phyloP scores from a whole-genome alignment of 257 asterid species.

The Solanum verrucosum region DNA sequence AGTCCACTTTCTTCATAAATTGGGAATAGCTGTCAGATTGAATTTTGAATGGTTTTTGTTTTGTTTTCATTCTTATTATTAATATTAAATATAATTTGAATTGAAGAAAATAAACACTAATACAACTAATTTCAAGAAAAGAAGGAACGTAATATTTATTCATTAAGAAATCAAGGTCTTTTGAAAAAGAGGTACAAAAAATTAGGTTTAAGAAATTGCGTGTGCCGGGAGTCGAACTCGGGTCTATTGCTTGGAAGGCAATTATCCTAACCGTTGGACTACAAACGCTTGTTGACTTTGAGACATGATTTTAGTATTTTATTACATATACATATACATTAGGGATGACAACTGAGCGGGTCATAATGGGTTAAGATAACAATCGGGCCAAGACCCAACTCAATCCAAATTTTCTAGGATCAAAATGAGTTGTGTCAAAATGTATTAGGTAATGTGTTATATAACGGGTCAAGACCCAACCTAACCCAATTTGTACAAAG shows the following conservation, averaged over 20 bases:
- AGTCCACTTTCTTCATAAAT: too few relatives aligned
- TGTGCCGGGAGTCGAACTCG: conserved; percentile 98
- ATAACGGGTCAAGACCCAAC: too few relatives aligned
- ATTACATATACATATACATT: too few relatives aligned
- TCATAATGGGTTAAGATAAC: too few relatives aligned
- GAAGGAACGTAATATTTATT: background rate
- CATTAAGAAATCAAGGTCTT: background rate
- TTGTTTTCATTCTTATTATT: background rate
- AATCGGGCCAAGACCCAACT: too few relatives aligned
- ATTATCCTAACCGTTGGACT: conserved; percentile 99
- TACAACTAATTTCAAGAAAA: background rate
- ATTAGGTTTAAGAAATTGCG: conserved; percentile 8
- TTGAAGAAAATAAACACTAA: background rate
- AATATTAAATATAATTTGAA: background rate
- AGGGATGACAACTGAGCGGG: too few relatives aligned
- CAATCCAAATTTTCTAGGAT: too few relatives aligned
- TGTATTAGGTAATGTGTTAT: too few relatives aligned
- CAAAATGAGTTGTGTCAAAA: too few relatives aligned
- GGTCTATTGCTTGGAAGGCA: conserved; percentile 99
- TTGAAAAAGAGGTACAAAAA: background rate
- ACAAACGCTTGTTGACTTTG: conserved; percentile 23
- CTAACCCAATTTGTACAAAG: too few relatives aligned
- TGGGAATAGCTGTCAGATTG: background rate
- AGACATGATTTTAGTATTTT: too few relatives aligned
- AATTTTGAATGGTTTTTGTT: background rate